Conservation (phyloP, 148 eudicot species). For the Vaccinium vitisidaea region DNA sequence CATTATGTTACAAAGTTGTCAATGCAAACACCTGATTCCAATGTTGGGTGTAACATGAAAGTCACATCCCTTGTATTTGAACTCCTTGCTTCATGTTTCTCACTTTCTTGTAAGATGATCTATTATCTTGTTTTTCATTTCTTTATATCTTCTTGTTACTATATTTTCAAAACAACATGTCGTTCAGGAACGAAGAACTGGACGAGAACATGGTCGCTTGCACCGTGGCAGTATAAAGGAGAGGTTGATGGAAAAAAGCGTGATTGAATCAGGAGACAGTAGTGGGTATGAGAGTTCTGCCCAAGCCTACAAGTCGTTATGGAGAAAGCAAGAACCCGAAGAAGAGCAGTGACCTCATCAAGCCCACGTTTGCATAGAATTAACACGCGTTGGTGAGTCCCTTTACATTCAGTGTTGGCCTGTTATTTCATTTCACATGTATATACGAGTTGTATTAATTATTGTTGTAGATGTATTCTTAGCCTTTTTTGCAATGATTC, state of each 20-base stretch:
- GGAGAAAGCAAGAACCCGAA: slow-evolving; percentile 47
- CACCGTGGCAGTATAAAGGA: slow-evolving; percentile 33
- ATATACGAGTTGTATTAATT: slow-evolving; percentile 2
- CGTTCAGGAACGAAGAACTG: slow-evolving; percentile 53
- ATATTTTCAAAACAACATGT: background rate
- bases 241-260: slow-evolving; percentile 40
- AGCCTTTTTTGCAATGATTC: background rate
- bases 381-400: background rate
- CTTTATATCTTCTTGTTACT: background rate
- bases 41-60: background rate
- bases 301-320: slow-evolving; percentile 39
- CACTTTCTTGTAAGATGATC: background rate
- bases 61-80: background rate
- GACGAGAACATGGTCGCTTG: slow-evolving; percentile 39
- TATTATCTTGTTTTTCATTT: background rate
- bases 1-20: background rate
- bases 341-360: slow-evolving; percentile 26
- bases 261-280: slow-evolving; percentile 73
- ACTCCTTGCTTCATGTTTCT: background rate
- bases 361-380: background rate
- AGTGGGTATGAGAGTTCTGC: slow-evolving; percentile 76
- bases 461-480: background rate
- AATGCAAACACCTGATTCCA: background rate
- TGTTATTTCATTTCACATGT: slow-evolving; percentile 13
- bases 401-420: slow-evolving; percentile 3